phyloP scores from a whole-genome alignment of 768 basidiomycete genomes.

The Dentipellis fragilis region DNA sequence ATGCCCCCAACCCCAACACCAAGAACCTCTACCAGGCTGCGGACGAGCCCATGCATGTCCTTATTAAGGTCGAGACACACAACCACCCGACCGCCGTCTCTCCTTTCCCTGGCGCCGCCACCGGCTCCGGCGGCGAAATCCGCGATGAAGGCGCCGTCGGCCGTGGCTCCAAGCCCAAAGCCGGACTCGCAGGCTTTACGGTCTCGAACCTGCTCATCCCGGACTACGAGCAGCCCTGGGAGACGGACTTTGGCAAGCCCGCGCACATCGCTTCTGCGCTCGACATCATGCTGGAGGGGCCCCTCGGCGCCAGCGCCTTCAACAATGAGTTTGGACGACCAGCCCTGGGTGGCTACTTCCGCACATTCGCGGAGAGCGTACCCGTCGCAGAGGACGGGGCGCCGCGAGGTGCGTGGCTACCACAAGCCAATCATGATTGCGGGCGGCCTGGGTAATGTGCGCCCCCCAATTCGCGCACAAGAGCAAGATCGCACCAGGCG shows the following conservation, averaged over 20 bases:
- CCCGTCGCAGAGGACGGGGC: constrained; percentile 38
- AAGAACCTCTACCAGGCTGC: constrained; percentile 39
- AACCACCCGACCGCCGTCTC: constrained; percentile 99
- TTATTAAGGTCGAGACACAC: constrained; percentile 98
- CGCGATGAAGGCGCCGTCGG: constrained; percentile 97
- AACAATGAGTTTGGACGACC: constrained; percentile 99
- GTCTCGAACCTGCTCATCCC: constrained; percentile 92
- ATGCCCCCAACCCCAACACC: constrained; percentile 13
- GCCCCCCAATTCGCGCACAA: constrained; percentile 77
- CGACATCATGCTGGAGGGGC: constrained; percentile 96
- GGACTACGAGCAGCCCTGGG: constrained; percentile 89
- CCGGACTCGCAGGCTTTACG: constrained; percentile 87
- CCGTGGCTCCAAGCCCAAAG: constrained; percentile 91
- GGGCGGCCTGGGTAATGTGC: constrained; percentile 91
- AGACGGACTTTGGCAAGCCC: constrained; percentile 86
- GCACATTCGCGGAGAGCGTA: constrained; percentile 82
- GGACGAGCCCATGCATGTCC: constrained; percentile 71
- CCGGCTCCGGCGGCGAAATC: constrained; percentile 97
- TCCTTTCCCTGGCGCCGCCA: constrained; percentile 96
- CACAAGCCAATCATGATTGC: constrained; percentile 99
- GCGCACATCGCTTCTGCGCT: constrained; percentile 85
- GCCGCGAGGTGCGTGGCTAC: constrained; percentile 76
- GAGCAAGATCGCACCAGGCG: constrained; percentile 62
- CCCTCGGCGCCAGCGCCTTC: constrained; percentile 90
- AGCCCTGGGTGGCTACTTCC: constrained; percentile 86